Evolutionary conservation across 108 stramenopile genomes (phyloP).

Genomic region (Schizochytrium sp.): DNA sequence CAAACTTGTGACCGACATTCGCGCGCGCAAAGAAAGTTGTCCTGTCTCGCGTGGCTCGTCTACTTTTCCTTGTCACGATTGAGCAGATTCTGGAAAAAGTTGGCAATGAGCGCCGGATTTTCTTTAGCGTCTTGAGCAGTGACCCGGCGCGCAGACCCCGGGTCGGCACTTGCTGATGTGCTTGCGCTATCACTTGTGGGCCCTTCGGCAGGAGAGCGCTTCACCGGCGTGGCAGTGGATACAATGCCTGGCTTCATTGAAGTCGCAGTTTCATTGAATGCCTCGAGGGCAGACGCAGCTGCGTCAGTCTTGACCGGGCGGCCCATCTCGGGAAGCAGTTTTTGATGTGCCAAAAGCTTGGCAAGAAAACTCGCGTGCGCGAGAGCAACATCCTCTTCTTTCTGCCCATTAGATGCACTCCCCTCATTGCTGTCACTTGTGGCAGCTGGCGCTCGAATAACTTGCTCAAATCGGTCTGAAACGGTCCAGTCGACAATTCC

Average conservation of each 20-base stretch:
- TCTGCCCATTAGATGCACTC: no score
- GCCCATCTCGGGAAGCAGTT: neutral
- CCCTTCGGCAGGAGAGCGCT: neutral
- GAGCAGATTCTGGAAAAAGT: slow-evolving; percentile 10
- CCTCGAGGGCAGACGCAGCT: neutral
- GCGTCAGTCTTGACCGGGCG: neutral
- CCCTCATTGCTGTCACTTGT: neutral
- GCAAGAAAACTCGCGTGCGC: neutral
- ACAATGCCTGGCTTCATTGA: neutral
- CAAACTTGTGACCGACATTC: no score
- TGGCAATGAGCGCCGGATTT: slow-evolving; percentile 7
- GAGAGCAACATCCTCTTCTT: neutral
- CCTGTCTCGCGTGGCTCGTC: no score
- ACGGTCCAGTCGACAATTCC: neutral
- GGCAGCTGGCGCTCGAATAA: neutral
- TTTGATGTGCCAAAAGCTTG: neutral
- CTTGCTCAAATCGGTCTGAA: neutral
- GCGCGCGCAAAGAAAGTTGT: no score
- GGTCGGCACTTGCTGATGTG: neutral
- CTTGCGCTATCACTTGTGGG: no score
- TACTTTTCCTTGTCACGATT: neutral
- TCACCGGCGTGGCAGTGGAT: neutral
- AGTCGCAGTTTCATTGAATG: neutral
- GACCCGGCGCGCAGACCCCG: neutral
- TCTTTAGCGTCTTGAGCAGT: slow-evolving; percentile 12